phyloP scores from a whole-genome alignment of 352 stramenopile genomes.

The Phytophthora sp. region DNA sequence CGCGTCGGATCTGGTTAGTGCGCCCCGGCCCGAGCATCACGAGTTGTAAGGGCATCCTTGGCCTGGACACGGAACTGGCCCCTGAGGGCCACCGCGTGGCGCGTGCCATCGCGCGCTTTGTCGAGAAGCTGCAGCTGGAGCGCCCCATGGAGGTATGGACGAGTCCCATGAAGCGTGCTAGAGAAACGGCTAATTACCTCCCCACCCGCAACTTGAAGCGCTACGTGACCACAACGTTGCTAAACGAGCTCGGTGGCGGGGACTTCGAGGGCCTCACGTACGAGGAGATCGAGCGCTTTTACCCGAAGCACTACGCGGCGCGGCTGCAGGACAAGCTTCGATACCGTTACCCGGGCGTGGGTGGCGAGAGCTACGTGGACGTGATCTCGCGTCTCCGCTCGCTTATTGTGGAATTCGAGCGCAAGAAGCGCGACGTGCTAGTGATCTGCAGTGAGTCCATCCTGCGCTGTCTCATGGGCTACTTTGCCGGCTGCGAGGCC shows the following conservation, averaged over 20 bases:
- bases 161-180: constrained; percentile 83
- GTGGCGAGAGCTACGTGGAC: constrained; percentile 94
- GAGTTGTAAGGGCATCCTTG: constrained; percentile 77
- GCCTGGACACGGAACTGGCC: constrained; percentile 85
- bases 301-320: constrained; percentile 88
- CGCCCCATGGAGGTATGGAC: constrained; percentile 81
- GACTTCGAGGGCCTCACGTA: constrained; percentile 92
- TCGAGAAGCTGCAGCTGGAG: constrained; percentile 79
- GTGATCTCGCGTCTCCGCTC: constrained; percentile 92
- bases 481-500: constrained; percentile 79
- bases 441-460: constrained; percentile 87
- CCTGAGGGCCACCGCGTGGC: constrained; percentile 82
- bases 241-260: constrained; percentile 92
- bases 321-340: constrained; percentile 90
- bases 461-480: constrained; percentile 78
- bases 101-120: constrained; percentile 83
- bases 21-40: constrained; percentile 85
- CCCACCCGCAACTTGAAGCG: constrained; percentile 71
- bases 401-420: constrained; percentile 93
- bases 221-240: constrained; percentile 86
- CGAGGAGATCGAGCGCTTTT: constrained; percentile 82
- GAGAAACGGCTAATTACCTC: constrained; percentile 76
- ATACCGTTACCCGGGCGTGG: constrained; percentile 90
- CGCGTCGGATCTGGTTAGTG: constrained; percentile 91
- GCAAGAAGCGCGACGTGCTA: constrained; percentile 89